Percentiles rank a stretch among this genome's conserved stretches.
These are phyloP conservation scores for Neonectria ditissima DNA, from an alignment of 2,329 filamentous ascomycete genomes.

Conservation along the genomic window DNA sequence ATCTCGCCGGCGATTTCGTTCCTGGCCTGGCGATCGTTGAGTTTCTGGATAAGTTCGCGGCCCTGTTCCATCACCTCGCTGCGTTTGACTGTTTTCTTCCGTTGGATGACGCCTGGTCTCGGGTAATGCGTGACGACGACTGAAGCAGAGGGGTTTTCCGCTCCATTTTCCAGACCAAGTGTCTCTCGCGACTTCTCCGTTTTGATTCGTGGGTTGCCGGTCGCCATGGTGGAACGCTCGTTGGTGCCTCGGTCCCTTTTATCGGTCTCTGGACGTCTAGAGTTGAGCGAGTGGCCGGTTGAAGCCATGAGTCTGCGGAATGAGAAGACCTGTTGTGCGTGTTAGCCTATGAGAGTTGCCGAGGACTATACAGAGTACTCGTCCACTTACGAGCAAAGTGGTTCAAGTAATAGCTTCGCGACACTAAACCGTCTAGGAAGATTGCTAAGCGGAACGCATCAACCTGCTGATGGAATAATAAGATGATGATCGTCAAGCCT, in stretches of 20 bases:
- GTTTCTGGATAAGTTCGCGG: background rate
- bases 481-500: background rate
- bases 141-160: no score
- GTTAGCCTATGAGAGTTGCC: background rate
- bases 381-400: background rate
- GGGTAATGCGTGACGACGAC: background rate
- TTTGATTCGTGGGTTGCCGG: background rate
- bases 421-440: background rate
- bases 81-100: slow-evolving; percentile 7
- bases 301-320: background rate
- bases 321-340: background rate
- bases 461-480: background rate
- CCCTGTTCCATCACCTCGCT: slow-evolving; percentile 3
- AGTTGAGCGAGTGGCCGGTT: background rate
- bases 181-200: background rate
- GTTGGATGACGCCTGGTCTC: background rate
- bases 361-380: background rate
- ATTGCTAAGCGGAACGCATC: background rate
- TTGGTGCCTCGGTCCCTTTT: background rate
- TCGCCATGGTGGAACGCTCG: background rate
- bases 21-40: background rate
- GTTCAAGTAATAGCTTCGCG: background rate
- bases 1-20: background rate
- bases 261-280: background rate
- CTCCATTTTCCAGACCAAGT: background rate